These are phyloP conservation scores for Kodamaea hsintzibuensis DNA, from an alignment of 805 yeast genomes.

Conservation along the genomic window DNA sequence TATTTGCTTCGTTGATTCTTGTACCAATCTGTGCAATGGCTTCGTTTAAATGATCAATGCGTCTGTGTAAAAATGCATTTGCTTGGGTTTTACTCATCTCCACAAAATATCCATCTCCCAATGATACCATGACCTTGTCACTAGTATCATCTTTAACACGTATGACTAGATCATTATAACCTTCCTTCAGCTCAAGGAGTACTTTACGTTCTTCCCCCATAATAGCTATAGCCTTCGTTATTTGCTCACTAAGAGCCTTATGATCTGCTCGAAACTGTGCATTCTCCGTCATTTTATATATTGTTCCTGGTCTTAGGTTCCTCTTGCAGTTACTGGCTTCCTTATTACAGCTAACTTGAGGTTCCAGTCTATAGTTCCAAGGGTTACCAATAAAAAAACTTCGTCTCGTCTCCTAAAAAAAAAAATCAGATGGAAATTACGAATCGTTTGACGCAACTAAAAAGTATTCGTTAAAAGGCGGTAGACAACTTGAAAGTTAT, in stretches of 20 bases:
- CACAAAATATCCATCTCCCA: constrained; percentile 45
- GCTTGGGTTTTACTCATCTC: constrained; percentile 34
- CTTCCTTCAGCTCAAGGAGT: neutral
- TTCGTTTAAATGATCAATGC: constrained; percentile 28
- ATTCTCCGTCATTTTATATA: neutral
- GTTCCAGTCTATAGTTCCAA: neutral
- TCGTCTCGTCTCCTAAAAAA: neutral
- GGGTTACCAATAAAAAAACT: neutral
- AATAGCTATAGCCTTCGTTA: neutral
- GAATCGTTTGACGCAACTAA: neutral
- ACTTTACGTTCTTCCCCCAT: neutral
- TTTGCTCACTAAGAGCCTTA: neutral
- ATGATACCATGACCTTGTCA: constrained; percentile 24
- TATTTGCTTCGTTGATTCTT: constrained; percentile 42
- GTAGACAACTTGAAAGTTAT: neutral
- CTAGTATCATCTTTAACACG: neutral
- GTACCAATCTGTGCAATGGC: constrained; percentile 41
- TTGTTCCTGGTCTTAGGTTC: neutral
- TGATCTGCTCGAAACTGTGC: neutral
- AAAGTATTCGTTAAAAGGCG: neutral
- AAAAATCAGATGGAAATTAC: neutral
- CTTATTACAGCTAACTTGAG: neutral
- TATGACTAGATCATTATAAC: neutral
- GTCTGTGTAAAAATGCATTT: constrained; percentile 22
- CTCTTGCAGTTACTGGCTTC: neutral